Conservation (phyloP, 2,329 filamentous ascomycete genomes). For the Colletotrichum sp. region DNA sequence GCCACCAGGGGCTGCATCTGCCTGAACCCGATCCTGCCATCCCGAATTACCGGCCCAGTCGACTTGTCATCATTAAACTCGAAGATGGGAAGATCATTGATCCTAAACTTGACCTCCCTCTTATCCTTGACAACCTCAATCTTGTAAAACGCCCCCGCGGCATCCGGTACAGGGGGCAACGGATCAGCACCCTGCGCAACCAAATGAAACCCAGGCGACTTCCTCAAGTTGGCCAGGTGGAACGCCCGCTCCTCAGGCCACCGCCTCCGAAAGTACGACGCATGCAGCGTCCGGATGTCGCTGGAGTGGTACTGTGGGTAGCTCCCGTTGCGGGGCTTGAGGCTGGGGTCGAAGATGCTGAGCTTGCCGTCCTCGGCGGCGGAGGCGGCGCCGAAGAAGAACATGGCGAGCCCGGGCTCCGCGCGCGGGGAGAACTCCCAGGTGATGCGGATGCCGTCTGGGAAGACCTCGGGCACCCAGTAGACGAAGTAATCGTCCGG, state of each 20-base stretch:
- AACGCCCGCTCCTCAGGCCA: slow-evolving; percentile 33
- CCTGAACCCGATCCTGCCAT: slow-evolving; percentile 33
- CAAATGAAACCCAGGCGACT: slow-evolving; percentile 34
- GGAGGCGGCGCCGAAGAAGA: slow-evolving; percentile 36
- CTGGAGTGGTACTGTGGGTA: slow-evolving; percentile 27
- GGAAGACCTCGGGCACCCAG: slow-evolving; percentile 36
- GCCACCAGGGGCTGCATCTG: slow-evolving; percentile 35
- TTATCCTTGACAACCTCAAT: slow-evolving; percentile 35
- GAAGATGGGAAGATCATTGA: slow-evolving; percentile 33
- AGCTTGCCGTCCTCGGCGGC: slow-evolving; percentile 26
- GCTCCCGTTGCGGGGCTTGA: slow-evolving; percentile 29
- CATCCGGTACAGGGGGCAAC: slow-evolving; percentile 31
- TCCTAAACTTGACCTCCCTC: slow-evolving; percentile 29
- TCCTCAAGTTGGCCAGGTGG: slow-evolving; percentile 33
- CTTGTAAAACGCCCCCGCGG: slow-evolving; percentile 32
- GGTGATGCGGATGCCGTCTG: slow-evolving; percentile 33
- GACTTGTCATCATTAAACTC: slow-evolving; percentile 30
- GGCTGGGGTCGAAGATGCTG: slow-evolving; percentile 30
- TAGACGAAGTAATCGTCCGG: slow-evolving; percentile 35
- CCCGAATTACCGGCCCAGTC: slow-evolving; percentile 29
- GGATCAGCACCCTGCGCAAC: slow-evolving; percentile 32
- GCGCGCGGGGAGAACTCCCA: slow-evolving; percentile 35
- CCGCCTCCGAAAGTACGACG: slow-evolving; percentile 27
- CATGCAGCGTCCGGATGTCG: slow-evolving; percentile 26
- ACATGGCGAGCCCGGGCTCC: slow-evolving; percentile 37